Evolutionary conservation across 148 eudicot species (phyloP).

Genomic region (Rhododendron molle): DNA sequence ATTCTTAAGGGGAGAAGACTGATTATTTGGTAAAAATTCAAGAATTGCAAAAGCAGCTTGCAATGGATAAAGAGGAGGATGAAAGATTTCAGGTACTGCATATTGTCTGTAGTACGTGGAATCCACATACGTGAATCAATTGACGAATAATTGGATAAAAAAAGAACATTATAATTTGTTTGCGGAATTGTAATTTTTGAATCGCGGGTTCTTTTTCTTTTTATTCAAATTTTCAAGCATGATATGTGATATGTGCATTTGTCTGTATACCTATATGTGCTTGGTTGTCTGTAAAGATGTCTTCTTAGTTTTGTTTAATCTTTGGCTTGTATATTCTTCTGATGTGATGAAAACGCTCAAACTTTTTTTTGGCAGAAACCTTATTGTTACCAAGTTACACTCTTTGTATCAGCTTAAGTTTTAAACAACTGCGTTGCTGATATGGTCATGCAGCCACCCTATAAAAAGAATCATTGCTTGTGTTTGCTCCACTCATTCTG

Average conservation of each 20-base stretch:
- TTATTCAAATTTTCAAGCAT: background rate
- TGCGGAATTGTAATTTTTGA: background rate
- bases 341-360: background rate
- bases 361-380: background rate
- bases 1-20: constrained; percentile 66
- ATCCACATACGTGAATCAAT: background rate
- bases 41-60: constrained; percentile 91
- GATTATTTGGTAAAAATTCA: constrained; percentile 90
- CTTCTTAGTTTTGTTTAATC: background rate
- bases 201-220: background rate
- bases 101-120: background rate
- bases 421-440: background rate
- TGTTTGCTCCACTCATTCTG: background rate
- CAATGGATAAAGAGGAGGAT: constrained; percentile 86
- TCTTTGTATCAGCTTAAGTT: no score
- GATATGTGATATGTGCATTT: background rate
- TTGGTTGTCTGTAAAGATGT: background rate
- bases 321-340: background rate
- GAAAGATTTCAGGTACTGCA: constrained; percentile 75
- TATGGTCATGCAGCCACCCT: background rate
- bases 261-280: background rate
- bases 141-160: background rate
- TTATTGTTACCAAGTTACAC: background rate
- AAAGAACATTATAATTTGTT: background rate
- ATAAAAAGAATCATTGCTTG: background rate